Evolutionary conservation across 352 stramenopile species (phyloP), one percentile per base, ranked within the genome.

Genomic region (Phytopythium sindhum): DNA sequence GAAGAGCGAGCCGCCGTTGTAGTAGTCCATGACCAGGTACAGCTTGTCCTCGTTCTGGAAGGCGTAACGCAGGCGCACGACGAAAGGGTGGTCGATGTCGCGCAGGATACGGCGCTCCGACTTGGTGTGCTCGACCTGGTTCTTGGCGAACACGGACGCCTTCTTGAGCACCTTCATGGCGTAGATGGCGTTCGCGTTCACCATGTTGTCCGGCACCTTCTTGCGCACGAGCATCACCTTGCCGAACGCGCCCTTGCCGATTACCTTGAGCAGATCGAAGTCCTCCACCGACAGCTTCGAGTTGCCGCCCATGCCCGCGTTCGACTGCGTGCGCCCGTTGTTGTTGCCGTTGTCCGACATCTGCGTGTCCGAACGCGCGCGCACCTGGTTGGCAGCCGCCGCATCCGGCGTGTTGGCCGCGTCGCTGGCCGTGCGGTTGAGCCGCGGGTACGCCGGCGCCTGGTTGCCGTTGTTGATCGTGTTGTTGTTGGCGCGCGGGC

Each of bases 171-270:
- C 90, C 64, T 98, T 98, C 91, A 98, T 97, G 37, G 92, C 92
- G 74, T 96, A 98, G 50, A 96, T 95, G 26, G 86, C 80, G 55
- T 93, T 92, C 48, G 81, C 70, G 67, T 81, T 90, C 21, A 71
- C 68, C 21, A 72, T 63, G 44, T 65, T 75, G 64, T 92, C 86
- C 15, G 95, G 77, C 23, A 86, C 76, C 66, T 98, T 98, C 68
- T 97, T 97, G 52, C 93, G 83, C 31, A 98, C 95, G 23, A 98
- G 77, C 85, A 98, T 97, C 4, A 98, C 95, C 74, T 98, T 98
- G 42, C 95, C 95, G 67, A 98, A 98, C 10, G 91, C 90, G 31
- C 95, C 95, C 67, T 98, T 98, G 29, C 96, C 96, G 56, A 98
- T 96, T 23, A 98, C 93, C 72, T 98, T 98, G 11, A 98, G 78